Evolutionary conservation across 495 filamentous ascomycete genomes (phyloP), one percentile per base, ranked within the genome.

Genomic region (Xylaria intraflava): DNA sequence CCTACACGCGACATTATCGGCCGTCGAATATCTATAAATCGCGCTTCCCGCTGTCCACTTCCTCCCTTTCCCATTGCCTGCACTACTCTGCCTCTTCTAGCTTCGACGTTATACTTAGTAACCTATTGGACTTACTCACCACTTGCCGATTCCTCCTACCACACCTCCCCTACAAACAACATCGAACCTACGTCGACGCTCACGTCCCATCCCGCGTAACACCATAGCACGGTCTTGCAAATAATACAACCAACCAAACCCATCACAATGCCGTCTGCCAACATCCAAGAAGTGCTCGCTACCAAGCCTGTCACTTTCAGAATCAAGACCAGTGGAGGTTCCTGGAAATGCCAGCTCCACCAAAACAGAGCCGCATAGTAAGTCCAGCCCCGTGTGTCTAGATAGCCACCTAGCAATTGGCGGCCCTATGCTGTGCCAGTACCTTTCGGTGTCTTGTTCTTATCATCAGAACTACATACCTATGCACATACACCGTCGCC

Each of bases 361-460:
- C 57, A 43, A 30, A 69, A 75, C 60, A 69, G 72, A 41, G 61
- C 65, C 44, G 55, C 68, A 45, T 70, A 71, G 73, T 77, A 67
- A 65, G 69, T 61, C 11, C 14, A 1, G 7, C 17, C 22, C 26
- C 19, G 33, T 26, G 24, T 35, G 30, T 10, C 35, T 22, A 12
- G 3, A 17, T 19, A 11, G 23, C 12, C 23, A 39, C 1, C n/a
- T 43, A 17, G 22, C 6, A 2, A 14, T 20, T 35, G 16, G 24
- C 31, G 33, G 30, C 23, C 7, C 22, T 20, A 6, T 1, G 2
- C 17, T 17, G n/a, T 38, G 8, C 14, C 2, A 10, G 5, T 16
- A 2, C n/a, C n/a, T 16, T 19, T 38, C 35, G n/a, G n/a, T 17
- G 2, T 3, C 17, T 19, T 38, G 14, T 1, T 16, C 14, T 38